Evolutionary conservation across 106 monocot genomes (phyloP), one percentile per base, ranked within the genome.

Genomic region (Triglochin maritima): DNA sequence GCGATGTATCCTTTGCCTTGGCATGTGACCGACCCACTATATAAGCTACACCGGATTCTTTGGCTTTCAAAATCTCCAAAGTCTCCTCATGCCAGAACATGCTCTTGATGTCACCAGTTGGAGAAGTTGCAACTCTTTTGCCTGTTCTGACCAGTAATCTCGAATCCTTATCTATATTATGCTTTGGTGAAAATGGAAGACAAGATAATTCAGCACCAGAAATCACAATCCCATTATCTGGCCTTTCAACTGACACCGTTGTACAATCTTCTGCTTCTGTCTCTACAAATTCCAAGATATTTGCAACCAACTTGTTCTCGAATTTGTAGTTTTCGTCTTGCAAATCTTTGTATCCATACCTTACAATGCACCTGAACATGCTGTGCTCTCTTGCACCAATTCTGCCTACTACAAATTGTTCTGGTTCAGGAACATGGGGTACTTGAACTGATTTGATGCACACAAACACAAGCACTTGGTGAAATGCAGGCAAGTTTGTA

Each of bases 401-500:
- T 52, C 91, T 66, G 17, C 76, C 76, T 13, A 92, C 14, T 1
- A 84, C 77, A 80, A 84, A 86, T 45, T 84, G 70, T 46, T 84
- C 90, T 9, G 11, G 58, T 50, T 74, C 76, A 15, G 80, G 54
- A 46, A 89, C 72, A 65, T 68, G 80, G 1, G 86, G 83, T 6
- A 84, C 86, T 9, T 81, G 86, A 47, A 84, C 78, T 10, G 84
- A 80, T 57, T 92, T 92, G 12, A 87, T 71, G 68, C 91, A 92
- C 41, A 87, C 63, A 53, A 92, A 87, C 12, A 92, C 80, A 2
- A 92, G 56, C 60, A 92, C 80, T 53, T 87, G 84, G 67, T 92
- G 91, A 50, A 92, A 92, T 15, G 91, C 91, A 9, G 91, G 91
- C 50, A 92, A 74, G 60, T 87, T 92, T 16, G 74, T 82, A 5